phyloP scores from a whole-genome alignment of 768 basidiomycete genomes.

The Termitomyces sp. region DNA sequence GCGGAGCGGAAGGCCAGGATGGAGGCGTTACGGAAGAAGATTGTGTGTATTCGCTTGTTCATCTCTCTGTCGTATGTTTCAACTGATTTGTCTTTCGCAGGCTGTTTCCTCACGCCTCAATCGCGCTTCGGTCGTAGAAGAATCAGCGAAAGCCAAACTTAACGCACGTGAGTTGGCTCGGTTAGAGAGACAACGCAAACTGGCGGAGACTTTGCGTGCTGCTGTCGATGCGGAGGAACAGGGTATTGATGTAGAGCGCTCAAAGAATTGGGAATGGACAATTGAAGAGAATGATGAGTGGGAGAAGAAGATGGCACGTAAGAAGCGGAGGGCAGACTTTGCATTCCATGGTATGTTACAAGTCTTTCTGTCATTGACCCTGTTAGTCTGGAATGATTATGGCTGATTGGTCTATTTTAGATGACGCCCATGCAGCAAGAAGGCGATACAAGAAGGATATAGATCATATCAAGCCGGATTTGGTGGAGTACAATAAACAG shows the following conservation, averaged over 20 bases:
- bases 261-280: conserved; percentile 93
- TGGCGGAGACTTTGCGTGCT: conserved; percentile 79
- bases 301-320: conserved; percentile 86
- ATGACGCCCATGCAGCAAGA: conserved; percentile 86
- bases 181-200: conserved; percentile 83
- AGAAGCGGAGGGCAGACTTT: conserved; percentile 80
- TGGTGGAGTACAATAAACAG: conserved; percentile 82
- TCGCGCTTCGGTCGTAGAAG: conserved; percentile 79
- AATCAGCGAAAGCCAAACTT: conserved; percentile 72
- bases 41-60: conserved; percentile 49
- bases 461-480: conserved; percentile 82
- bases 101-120: conserved; percentile 77
- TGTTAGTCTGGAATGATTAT: neutral
- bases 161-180: conserved; percentile 77
- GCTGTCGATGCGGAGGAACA: conserved; percentile 87
- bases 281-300: conserved; percentile 95
- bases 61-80: neutral
- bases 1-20: conserved; percentile 76
- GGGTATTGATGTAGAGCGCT: conserved; percentile 88
- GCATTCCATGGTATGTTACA: conserved; percentile 79
- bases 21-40: conserved; percentile 68
- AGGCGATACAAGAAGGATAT: conserved; percentile 91
- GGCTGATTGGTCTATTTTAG: conserved; percentile 33
- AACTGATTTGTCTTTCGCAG: conserved; percentile 31
- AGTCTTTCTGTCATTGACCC: conserved; percentile 4